Base-by-base conservation (phyloP, 83 land plant genomes). In the Thuja plicata region DNA sequence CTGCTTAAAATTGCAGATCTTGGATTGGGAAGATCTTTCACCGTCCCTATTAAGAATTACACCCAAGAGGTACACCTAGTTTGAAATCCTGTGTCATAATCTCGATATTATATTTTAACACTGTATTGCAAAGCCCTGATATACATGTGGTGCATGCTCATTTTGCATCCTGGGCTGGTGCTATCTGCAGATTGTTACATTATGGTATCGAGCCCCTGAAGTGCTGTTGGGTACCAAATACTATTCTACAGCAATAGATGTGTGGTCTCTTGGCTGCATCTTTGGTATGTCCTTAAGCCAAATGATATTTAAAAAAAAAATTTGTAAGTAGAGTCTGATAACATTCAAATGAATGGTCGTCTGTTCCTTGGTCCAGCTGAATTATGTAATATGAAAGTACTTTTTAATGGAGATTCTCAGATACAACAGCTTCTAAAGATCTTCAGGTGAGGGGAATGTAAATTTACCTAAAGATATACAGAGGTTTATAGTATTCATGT, bases 161-260 rank as follows among this genome's bases (percentile, higher is more conserved):
- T 21, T 86, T 48, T 81, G 82, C 0, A 45, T n/a, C 50, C 52
- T 41, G 46, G 50, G 40, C 50, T 10, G 24, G 13, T 81, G 50
- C 52, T 46, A n/a, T 55, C 21, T 84, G 84, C 89, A 92, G 94
- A 90, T 91, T 76, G 94, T 92, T 16, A 92, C 94, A 27, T 88
- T 92, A 2, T 92, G 94, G 91, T 92, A 92, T 82, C 89, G 94
- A 76, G 94, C 94, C 13, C 94, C 94, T 43, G 94, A 92, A 89
- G 91, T 92, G 78, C 91, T 92, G 66, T 90, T 92, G 30, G 94
- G 94, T 17, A 92, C 94, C 5, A 92, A 91, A n/a, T 90, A 89
- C 87, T 92, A 92, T 86, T 92, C 94, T 43, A 88, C 86, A 55
- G 93, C 94, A 19, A 89, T 91, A 34, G 94, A 92, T 77, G 91